Conservation (phyloP, 345 rosid genomes). For the Citrus glauca region DNA sequence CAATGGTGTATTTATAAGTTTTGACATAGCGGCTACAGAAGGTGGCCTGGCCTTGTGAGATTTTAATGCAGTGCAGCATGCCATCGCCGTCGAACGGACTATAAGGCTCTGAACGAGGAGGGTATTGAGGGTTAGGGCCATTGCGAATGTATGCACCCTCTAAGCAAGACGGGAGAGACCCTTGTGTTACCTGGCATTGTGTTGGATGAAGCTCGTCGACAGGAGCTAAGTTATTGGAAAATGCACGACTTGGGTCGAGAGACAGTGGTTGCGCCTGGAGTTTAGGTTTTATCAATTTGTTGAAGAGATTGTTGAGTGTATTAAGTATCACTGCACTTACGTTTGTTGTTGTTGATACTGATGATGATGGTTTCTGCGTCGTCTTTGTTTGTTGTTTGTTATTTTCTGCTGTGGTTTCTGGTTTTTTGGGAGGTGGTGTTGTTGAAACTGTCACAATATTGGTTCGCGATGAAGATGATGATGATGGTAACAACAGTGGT, state of each 20-base stretch:
- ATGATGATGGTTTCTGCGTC: background rate
- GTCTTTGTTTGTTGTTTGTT: background rate
- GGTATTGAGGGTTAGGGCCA: slow-evolving; percentile 65
- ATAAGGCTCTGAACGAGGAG: slow-evolving; percentile 54
- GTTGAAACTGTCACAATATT: background rate
- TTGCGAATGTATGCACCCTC: slow-evolving; percentile 60
- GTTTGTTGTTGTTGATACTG: too few relatives aligned
- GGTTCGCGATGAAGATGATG: background rate
- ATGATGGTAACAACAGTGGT: background rate
- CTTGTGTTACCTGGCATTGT: slow-evolving; percentile 40
- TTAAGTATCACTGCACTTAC: slow-evolving; percentile 21
- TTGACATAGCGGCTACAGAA: slow-evolving; percentile 54
- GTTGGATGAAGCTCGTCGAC: slow-evolving; percentile 61
- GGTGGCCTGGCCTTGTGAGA: slow-evolving; percentile 38
- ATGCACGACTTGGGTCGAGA: slow-evolving; percentile 44
- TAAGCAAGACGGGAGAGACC: slow-evolving; percentile 47
- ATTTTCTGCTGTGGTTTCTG: background rate
- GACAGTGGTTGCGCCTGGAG: slow-evolving; percentile 20
- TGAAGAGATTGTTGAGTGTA: slow-evolving; percentile 43
- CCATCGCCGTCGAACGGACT: slow-evolving; percentile 64
- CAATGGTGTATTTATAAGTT: slow-evolving; percentile 43
- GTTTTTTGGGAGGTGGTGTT: background rate
- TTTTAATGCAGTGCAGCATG: slow-evolving; percentile 52
- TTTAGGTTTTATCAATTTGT: slow-evolving; percentile 53
- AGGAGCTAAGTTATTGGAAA: slow-evolving; percentile 48